Evolutionary conservation across 164 flowering plant species (phyloP), one percentile per base, ranked within the genome.

Genomic region (Hamamelis virginiana): DNA sequence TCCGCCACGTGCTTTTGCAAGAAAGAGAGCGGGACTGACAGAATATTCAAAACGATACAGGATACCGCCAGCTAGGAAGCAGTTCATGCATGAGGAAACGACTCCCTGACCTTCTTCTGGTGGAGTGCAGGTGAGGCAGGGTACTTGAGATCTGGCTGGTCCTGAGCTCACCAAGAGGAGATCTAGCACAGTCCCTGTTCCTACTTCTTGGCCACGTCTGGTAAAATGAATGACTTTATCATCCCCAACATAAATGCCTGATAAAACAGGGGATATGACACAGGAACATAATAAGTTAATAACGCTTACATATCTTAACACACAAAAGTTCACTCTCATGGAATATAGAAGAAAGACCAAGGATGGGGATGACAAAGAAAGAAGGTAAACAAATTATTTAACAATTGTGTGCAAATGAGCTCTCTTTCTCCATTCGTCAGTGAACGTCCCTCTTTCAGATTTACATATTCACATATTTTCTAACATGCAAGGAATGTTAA

Each of bases 141-240:
- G 85, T 8, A 66, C 59, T 16, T 25, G 79, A 45, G 78, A 59
- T 27, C 77, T 73, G n/a, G 73, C 41, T 38, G 87, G 86, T 15
- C 83, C 87, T 41, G 85, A 80, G 57, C 78, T 83, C 27, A 75
- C 65, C 73, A 90, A 65, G 28, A 94, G 75, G 69, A 77, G 18
- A 80, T 94, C 98, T 41, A 94, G 66, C 41, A 83, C 80, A 0
- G 97, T 94, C 6, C 98, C 97, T 0, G 97, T 92, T 33, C 95
- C 96, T 23, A 92, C 91, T 82, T 94, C 97, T 73, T 86, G 90
- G 25, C 93, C 86, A 13, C 82, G 87, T 75, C 97, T 82, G 9
- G 97, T 92, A 80, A 94, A 94, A 69, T 94, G 95, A 71, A 94
- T 77, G 67, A 94, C 97, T 69, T 76, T 87, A 70, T 87, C 77